Evolutionary conservation across 2,329 filamentous ascomycete genomes (phyloP).

Genomic region (Botrytis deweyae): DNA sequence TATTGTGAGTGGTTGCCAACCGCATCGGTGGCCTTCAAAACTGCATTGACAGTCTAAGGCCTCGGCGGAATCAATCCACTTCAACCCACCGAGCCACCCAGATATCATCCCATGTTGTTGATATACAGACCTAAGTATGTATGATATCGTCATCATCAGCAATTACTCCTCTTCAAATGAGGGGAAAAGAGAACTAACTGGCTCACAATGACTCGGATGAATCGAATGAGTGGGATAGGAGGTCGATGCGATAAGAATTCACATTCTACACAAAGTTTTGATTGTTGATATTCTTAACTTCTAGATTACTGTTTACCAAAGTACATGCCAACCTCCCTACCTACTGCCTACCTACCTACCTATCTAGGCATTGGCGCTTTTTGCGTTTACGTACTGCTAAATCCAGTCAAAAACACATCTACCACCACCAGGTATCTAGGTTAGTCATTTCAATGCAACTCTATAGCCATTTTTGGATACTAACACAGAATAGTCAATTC

Average conservation of each 20-base stretch:
- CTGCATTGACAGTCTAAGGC: not conserved
- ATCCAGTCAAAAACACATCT: not conserved
- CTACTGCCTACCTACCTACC: no score
- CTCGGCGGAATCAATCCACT: constrained; percentile 3
- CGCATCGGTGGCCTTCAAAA: not conserved
- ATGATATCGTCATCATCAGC: not conserved
- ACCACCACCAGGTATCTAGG: not conserved
- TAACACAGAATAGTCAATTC: not conserved
- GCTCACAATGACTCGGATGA: not conserved
- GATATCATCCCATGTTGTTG: not conserved
- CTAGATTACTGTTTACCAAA: not conserved
- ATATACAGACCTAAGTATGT: not conserved
- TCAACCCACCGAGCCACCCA: not conserved
- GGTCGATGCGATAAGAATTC: not conserved
- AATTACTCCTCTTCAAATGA: not conserved
- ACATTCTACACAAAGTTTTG: not conserved
- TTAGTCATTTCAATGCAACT: constrained; percentile 5
- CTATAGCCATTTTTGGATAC: not conserved
- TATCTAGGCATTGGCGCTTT: not conserved
- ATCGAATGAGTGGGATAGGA: no score
- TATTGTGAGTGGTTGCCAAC: not conserved
- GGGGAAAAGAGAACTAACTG: not conserved
- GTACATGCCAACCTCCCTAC: not conserved
- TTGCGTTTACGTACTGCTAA: not conserved
- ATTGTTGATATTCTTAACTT: not conserved